phyloP scores from a whole-genome alignment of 805 yeast species.

The Phaffomyces antillensis region DNA sequence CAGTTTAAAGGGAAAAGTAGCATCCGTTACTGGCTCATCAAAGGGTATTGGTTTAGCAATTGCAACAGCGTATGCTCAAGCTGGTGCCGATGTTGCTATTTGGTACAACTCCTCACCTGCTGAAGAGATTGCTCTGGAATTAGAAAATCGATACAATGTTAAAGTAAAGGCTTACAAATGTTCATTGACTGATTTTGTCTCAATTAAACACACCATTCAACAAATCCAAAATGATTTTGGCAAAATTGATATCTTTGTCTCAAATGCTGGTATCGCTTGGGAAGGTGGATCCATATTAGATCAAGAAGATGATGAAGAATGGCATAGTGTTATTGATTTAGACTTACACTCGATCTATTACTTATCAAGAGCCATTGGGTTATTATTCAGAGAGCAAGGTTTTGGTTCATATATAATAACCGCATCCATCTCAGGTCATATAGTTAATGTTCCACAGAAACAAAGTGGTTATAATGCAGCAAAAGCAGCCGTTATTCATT shows the following conservation, averaged over 20 bases:
- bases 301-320: slow-evolving; percentile 39
- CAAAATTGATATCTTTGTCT: slow-evolving; percentile 74
- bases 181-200: slow-evolving; percentile 25
- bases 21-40: slow-evolving; percentile 78
- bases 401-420: slow-evolving; percentile 77
- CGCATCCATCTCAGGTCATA: slow-evolving; percentile 84
- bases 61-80: slow-evolving; percentile 81
- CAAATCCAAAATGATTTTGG: slow-evolving; percentile 56
- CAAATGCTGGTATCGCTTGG: slow-evolving; percentile 91
- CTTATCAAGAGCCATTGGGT: slow-evolving; percentile 71
- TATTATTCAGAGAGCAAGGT: slow-evolving; percentile 65
- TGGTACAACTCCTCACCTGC: slow-evolving; percentile 25
- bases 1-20: slow-evolving; percentile 78
- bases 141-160: slow-evolving; percentile 55
- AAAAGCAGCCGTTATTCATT: slow-evolving; percentile 76
- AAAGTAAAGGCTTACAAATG: slow-evolving; percentile 49
- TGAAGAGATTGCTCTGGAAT: slow-evolving; percentile 39
- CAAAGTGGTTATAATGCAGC: slow-evolving; percentile 87
- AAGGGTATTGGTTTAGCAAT: slow-evolving; percentile 79
- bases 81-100: slow-evolving; percentile 77
- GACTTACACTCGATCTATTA: slow-evolving; percentile 79
- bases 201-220: slow-evolving; percentile 24
- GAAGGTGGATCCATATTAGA: slow-evolving; percentile 52
- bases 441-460: slow-evolving; percentile 80
- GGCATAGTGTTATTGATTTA: slow-evolving; percentile 66